Conservation (phyloP, 2,329 filamentous ascomycete species). For the Ophiostoma piceae region DNA sequence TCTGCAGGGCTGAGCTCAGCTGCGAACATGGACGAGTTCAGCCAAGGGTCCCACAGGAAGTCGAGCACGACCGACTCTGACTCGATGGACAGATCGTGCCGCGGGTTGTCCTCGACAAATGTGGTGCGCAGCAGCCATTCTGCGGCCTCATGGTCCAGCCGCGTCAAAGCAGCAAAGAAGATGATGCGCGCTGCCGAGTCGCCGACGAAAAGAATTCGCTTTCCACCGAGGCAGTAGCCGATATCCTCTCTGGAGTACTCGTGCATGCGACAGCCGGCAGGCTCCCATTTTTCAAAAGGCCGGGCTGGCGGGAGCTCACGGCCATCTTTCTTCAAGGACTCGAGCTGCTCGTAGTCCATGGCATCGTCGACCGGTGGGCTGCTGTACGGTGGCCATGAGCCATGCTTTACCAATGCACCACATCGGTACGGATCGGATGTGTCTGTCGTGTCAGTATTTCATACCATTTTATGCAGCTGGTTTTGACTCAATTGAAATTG, state of each 20-base stretch:
- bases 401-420: conserved; percentile 45
- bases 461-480: background rate
- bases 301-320: conserved; percentile 28
- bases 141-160: conserved; percentile 41
- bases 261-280: conserved; percentile 54
- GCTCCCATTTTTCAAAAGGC: conserved; percentile 50
- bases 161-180: conserved; percentile 52
- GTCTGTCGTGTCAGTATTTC: conserved; percentile 15
- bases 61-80: conserved; percentile 45
- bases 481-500: background rate
- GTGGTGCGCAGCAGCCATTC: conserved; percentile 36
- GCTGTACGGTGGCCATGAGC: conserved; percentile 43
- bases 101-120: conserved; percentile 37
- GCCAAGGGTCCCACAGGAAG: conserved; percentile 59
- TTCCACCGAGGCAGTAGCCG: conserved; percentile 46
- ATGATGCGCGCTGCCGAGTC: conserved; percentile 57
- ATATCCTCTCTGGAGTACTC: conserved; percentile 51
- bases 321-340: conserved; percentile 8
- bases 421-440: conserved; percentile 49
- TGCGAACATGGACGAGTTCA: conserved; percentile 46
- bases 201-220: conserved; percentile 54
- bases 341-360: conserved; percentile 22
- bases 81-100: conserved; percentile 42
- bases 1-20: conserved; percentile 35
- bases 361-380: conserved; percentile 19